These are phyloP conservation scores for Alternaria triticina DNA, from an alignment of 2,329 filamentous ascomycete genomes.

Conservation along the genomic window DNA sequence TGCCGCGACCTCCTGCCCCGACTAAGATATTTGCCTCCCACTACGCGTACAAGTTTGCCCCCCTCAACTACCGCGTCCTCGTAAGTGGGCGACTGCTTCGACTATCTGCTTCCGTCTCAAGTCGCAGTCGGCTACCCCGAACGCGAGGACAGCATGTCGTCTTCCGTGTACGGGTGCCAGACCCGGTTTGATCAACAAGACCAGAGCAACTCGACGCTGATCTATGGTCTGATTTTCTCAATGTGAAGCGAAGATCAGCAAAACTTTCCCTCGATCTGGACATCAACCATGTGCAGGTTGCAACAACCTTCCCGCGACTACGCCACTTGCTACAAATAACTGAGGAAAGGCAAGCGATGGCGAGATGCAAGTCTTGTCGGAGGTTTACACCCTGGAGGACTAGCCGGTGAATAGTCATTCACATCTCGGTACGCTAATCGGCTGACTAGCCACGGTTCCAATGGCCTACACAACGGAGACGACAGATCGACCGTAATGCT, in stretches of 20 bases:
- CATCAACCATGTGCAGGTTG: constrained; percentile 4
- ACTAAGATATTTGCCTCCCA: constrained; percentile 11
- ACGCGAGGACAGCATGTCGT: constrained; percentile 1
- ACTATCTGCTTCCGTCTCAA: constrained; percentile 7
- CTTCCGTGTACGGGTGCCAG: not conserved
- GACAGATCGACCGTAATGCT: constrained; percentile 1
- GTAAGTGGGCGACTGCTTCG: not conserved
- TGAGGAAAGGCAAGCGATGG: constrained; percentile 27
- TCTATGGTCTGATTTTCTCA: constrained; percentile 32
- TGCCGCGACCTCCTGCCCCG: constrained; percentile 6
- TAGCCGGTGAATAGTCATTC: constrained; percentile 13
- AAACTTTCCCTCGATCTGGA: constrained; percentile 8
- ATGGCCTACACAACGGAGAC: constrained; percentile 2
- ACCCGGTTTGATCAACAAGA: constrained; percentile 4
- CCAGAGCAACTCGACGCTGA: constrained; percentile 23
- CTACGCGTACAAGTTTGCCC: constrained; percentile 19
- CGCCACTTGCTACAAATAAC: constrained; percentile 6
- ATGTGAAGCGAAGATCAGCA: constrained; percentile 32
- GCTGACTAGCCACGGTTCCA: constrained; percentile 4
- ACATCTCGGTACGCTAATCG: constrained; percentile 7
- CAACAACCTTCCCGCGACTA: constrained; percentile 12
- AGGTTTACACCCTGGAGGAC: constrained; percentile 2
- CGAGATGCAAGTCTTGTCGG: constrained; percentile 33
- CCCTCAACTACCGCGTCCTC: constrained; percentile 4
- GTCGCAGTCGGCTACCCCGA: constrained; percentile 24